Evolutionary conservation across 345 rosid genomes (phyloP).

Genomic region (Populus ilicifolia): DNA sequence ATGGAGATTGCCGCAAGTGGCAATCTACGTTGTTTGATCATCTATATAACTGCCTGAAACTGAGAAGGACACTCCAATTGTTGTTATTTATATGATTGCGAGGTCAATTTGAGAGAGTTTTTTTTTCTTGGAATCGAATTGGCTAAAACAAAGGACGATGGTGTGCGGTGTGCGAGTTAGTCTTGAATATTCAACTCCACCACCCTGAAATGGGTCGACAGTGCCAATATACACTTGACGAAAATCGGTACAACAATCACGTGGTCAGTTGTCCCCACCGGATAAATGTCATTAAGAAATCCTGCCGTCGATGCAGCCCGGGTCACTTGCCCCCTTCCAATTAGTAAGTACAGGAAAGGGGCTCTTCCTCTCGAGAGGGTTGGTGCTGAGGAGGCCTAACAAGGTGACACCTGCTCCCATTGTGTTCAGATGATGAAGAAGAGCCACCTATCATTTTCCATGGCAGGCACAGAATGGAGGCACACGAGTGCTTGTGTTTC

Average conservation of each 20-base stretch:
- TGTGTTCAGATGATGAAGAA: not conserved
- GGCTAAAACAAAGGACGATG: too few species aligned
- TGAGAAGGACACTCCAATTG: not conserved
- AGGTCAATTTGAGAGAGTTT: not conserved
- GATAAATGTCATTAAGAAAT: not conserved
- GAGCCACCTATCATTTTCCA: conserved; percentile 14
- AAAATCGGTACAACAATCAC: conserved; percentile 15
- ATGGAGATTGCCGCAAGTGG: not conserved
- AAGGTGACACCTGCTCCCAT: conserved; percentile 6
- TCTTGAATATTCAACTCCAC: conserved; percentile 13
- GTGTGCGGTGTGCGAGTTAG: not conserved
- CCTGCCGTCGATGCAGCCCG: not conserved
- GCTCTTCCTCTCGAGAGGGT: not conserved
- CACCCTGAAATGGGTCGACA: conserved; percentile 12
- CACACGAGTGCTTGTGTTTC: conserved; percentile 34
- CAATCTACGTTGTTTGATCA: not conserved
- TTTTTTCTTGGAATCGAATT: too few species aligned
- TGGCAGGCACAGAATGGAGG: conserved; percentile 10
- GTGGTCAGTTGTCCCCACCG: conserved; percentile 25
- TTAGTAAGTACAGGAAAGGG: not conserved
- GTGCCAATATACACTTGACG: not conserved
- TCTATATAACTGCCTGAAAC: not conserved
- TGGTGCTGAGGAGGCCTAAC: not conserved
- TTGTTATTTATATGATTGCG: not conserved
- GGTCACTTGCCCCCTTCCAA: not conserved